Evolutionary conservation across 202 grass and related monocot species (phyloP).

Genomic region (Setaria italica): DNA sequence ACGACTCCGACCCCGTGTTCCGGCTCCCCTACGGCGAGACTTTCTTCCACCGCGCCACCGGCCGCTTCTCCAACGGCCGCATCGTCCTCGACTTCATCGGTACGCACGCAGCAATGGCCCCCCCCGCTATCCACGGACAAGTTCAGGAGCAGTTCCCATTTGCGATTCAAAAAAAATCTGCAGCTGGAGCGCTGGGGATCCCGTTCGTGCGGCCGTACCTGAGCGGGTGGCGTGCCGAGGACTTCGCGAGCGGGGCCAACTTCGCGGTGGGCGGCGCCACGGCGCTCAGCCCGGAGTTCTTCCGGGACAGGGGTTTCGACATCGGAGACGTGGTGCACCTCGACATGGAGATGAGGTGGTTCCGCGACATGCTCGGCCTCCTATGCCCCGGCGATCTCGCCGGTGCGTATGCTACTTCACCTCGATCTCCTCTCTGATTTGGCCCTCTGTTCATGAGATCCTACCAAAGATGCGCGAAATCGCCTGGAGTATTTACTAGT

Average conservation of each 20-base stretch:
- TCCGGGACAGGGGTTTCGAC: slow-evolving; percentile 42
- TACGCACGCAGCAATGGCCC: neutral
- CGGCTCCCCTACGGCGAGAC: slow-evolving; percentile 59
- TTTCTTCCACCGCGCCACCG: slow-evolving; percentile 68
- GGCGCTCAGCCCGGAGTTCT: slow-evolving; percentile 57
- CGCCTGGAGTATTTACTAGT: neutral
- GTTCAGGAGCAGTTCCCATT: too few relatives aligned
- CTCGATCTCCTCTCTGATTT: neutral
- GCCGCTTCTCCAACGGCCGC: slow-evolving; percentile 68
- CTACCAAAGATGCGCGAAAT: neutral
- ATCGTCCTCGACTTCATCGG: slow-evolving; percentile 69
- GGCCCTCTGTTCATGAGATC: neutral
- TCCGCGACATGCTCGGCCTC: slow-evolving; percentile 55
- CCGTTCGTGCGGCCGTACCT: slow-evolving; percentile 59
- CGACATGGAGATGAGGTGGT: slow-evolving; percentile 77
- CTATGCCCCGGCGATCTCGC: slow-evolving; percentile 39
- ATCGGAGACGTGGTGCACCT: slow-evolving; percentile 50
- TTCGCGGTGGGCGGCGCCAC: slow-evolving; percentile 68
- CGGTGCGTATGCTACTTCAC: slow-evolving; percentile 14
- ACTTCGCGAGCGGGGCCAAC: slow-evolving; percentile 59
- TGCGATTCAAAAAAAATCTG: neutral
- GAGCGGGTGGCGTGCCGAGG: slow-evolving; percentile 29
- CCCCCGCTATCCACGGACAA: too few relatives aligned
- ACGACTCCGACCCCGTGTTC: slow-evolving; percentile 47
- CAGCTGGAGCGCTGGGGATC: slow-evolving; percentile 50